A percentile compares a stretch with the other conserved stretches of the same genome.
These are phyloP conservation scores for Pleurostoma richardsiae DNA, from an alignment of 2,329 filamentous ascomycete genomes.

Conservation along the genomic window DNA sequence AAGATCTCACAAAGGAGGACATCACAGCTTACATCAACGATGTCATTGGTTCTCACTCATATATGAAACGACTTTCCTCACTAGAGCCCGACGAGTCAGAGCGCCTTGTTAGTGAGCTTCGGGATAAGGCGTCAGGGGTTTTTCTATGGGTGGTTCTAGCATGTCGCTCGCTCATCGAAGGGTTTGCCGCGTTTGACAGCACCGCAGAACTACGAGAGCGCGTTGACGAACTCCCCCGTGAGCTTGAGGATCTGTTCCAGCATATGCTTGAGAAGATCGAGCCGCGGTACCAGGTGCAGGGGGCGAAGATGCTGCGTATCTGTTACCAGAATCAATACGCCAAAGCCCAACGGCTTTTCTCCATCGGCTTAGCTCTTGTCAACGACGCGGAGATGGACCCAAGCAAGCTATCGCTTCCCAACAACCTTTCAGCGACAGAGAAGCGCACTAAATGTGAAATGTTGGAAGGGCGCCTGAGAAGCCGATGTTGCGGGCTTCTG, in stretches of 20 bases:
- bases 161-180: neutral
- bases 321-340: neutral
- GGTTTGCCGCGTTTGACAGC: neutral
- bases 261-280: neutral
- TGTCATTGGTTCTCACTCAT: neutral
- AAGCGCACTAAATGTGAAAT: neutral
- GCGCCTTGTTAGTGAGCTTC: neutral
- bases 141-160: slow-evolving; percentile 3
- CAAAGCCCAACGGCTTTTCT: neutral
- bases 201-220: neutral
- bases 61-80: neutral
- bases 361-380: neutral
- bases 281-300: neutral
- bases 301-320: neutral
- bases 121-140: neutral
- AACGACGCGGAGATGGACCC: neutral
- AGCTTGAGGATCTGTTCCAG: neutral
- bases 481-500: neutral
- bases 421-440: neutral
- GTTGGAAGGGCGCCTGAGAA: neutral
- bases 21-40: neutral
- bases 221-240: neutral
- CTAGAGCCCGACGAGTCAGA: neutral
- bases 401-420: neutral
- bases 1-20: neutral